Evolutionary conservation across 805 yeast species (phyloP).

Genomic region (Barnettozyma sp.): DNA sequence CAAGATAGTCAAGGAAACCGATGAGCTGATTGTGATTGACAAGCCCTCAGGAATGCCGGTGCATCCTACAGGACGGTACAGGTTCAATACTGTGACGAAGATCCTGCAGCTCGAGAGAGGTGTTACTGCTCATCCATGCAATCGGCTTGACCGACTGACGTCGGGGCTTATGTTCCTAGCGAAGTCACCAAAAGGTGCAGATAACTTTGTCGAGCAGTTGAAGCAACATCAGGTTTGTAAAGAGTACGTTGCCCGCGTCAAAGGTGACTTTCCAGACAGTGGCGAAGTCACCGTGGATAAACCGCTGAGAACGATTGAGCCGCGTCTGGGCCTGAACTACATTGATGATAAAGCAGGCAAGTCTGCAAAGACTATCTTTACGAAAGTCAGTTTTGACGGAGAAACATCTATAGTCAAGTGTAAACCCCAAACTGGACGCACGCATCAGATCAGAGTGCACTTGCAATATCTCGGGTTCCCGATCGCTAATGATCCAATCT

Average conservation of each 20-base stretch:
- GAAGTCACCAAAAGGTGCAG: slow-evolving; percentile 47
- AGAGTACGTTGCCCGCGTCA: slow-evolving; percentile 81
- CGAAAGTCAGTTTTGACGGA: slow-evolving; percentile 21
- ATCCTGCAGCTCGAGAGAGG: slow-evolving; percentile 67
- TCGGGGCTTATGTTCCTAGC: slow-evolving; percentile 80
- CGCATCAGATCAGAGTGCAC: slow-evolving; percentile 94
- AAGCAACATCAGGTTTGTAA: slow-evolving; percentile 50
- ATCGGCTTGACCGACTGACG: slow-evolving; percentile 82
- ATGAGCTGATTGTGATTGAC: slow-evolving; percentile 72
- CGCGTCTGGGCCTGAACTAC: slow-evolving; percentile 58
- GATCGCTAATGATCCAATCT: slow-evolving; percentile 88
- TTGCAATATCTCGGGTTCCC: slow-evolving; percentile 85
- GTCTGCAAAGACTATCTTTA: slow-evolving; percentile 67
- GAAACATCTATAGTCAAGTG: slow-evolving; percentile 68
- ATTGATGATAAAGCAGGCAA: slow-evolving; percentile 37
- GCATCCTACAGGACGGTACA: slow-evolving; percentile 86
- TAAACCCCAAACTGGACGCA: slow-evolving; percentile 84
- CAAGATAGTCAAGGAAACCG: slow-evolving; percentile 46
- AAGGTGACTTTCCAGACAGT: slow-evolving; percentile 81
- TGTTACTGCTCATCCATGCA: slow-evolving; percentile 71
- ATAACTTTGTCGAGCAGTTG: slow-evolving; percentile 51
- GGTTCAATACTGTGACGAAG: slow-evolving; percentile 70
- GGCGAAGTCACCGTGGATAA: slow-evolving; percentile 50
- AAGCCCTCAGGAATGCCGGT: slow-evolving; percentile 95
- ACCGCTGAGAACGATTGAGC: slow-evolving; percentile 66